Conservation (phyloP, 441 rosid species). For the Capsella rubella region DNA sequence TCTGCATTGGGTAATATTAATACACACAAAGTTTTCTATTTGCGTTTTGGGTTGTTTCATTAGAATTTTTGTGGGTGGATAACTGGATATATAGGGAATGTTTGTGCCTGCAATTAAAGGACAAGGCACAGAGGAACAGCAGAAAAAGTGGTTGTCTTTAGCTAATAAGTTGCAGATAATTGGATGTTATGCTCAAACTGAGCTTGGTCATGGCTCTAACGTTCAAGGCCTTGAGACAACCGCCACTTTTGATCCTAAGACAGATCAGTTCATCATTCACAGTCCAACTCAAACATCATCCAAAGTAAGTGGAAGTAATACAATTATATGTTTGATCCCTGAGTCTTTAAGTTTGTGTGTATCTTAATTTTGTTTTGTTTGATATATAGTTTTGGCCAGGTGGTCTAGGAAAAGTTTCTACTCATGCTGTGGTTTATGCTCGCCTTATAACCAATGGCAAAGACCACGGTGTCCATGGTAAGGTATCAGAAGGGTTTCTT, state of each 20-base stretch:
- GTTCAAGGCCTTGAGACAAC: constrained; percentile 96
- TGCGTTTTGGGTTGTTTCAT: background rate
- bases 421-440: constrained; percentile 92
- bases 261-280: constrained; percentile 73
- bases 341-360: background rate
- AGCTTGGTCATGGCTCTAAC: constrained; percentile 94
- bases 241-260: constrained; percentile 77
- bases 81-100: constrained; percentile 60
- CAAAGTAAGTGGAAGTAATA: constrained; percentile 56
- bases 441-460: constrained; percentile 72
- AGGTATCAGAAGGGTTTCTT: constrained; percentile 30
- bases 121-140: constrained; percentile 88
- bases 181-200: constrained; percentile 96
- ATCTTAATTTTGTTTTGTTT: constrained; percentile 2
- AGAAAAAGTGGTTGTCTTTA: constrained; percentile 80
- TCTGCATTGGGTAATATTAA: constrained; percentile 73
- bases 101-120: constrained; percentile 88
- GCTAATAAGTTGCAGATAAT: constrained; percentile 87
- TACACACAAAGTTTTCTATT: constrained; percentile 18
- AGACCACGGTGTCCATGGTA: constrained; percentile 84
- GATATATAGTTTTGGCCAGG: constrained; percentile 96
- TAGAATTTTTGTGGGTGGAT: constrained; percentile 5
- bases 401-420: constrained; percentile 87
- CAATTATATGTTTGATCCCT: background rate
- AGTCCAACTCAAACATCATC: constrained; percentile 85